phyloP scores from a whole-genome alignment of 2,329 filamentous ascomycete genomes.

The Diaporthe batatas region DNA sequence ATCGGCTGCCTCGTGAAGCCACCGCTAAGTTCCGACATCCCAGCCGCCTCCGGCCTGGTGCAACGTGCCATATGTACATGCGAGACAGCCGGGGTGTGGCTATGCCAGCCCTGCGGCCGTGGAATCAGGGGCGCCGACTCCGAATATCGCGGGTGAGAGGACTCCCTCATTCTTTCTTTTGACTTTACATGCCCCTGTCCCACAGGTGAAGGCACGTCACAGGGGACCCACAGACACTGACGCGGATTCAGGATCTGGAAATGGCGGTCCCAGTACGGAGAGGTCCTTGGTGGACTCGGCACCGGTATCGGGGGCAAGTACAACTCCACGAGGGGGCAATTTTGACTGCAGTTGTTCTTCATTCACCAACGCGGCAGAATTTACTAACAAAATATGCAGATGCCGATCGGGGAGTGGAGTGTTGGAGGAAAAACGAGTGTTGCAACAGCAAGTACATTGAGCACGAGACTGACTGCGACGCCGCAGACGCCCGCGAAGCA shows the following conservation, averaged over 20 bases:
- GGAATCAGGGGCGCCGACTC: conserved; percentile 72
- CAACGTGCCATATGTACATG: conserved; percentile 68
- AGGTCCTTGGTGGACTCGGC: conserved; percentile 83
- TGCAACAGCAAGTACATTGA: conserved; percentile 83
- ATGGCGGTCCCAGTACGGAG: conserved; percentile 88
- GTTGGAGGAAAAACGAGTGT: conserved; percentile 82
- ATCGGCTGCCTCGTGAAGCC: conserved; percentile 68
- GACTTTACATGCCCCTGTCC: conserved; percentile 3
- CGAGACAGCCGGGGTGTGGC: conserved; percentile 74
- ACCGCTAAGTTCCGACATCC: conserved; percentile 57
- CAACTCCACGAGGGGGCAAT: neutral
- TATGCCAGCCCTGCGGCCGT: conserved; percentile 87
- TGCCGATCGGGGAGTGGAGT: conserved; percentile 88
- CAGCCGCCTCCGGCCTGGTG: conserved; percentile 69
- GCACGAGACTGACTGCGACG: conserved; percentile 87
- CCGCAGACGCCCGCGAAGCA: conserved; percentile 75
- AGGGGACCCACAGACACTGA: conserved; percentile 33
- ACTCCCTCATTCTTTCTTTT: conserved; percentile 12
- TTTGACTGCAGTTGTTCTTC: neutral
- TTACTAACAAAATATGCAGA: conserved; percentile 57
- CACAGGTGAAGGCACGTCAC: conserved; percentile 9
- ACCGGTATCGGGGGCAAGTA: conserved; percentile 77
- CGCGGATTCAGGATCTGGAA: conserved; percentile 76
- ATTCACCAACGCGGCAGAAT: neutral
- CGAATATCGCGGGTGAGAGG: conserved; percentile 67